Evolutionary conservation across 345 rosid genomes (phyloP).

Genomic region (Moringa oleifera): DNA sequence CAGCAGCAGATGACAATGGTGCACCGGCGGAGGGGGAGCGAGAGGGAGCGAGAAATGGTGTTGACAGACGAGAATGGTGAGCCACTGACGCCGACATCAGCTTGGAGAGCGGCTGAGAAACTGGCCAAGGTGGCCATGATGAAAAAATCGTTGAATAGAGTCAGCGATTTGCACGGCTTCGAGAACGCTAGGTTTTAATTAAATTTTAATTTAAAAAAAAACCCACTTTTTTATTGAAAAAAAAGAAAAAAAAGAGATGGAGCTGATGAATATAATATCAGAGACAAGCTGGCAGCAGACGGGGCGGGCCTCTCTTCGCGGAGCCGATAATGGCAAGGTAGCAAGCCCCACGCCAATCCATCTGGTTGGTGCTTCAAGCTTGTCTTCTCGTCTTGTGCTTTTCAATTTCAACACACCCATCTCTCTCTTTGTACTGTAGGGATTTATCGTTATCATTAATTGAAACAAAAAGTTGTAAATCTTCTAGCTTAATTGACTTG

Average conservation of each 20-base stretch:
- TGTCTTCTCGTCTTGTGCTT: no score
- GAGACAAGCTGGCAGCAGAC: conserved; percentile 21
- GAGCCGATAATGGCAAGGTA: neutral
- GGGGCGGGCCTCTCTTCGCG: conserved; percentile 35
- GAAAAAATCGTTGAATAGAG: conserved; percentile 72
- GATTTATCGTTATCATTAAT: no score
- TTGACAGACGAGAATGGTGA: conserved; percentile 67
- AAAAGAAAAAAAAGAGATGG: neutral
- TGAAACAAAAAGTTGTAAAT: no score
- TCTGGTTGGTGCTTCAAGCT: no score
- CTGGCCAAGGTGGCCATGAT: conserved; percentile 78
- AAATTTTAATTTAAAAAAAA: neutral
- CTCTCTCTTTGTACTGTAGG: no score
- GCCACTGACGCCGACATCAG: conserved; percentile 78
- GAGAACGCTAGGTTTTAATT: conserved; percentile 85
- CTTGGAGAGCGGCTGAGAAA: conserved; percentile 94
- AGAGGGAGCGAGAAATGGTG: conserved; percentile 28
- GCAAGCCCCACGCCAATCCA: no score
- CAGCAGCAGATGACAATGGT: conserved; percentile 7
- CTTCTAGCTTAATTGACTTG: no score
- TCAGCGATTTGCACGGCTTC: conserved; percentile 92
- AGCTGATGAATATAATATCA: conserved; percentile 1
- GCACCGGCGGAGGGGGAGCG: conserved; percentile 30
- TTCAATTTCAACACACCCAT: no score
- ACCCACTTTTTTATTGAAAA: neutral